These are phyloP conservation scores for Exophiala viscosa DNA, from an alignment of 2,329 filamentous ascomycete species.

Conservation along the genomic window DNA sequence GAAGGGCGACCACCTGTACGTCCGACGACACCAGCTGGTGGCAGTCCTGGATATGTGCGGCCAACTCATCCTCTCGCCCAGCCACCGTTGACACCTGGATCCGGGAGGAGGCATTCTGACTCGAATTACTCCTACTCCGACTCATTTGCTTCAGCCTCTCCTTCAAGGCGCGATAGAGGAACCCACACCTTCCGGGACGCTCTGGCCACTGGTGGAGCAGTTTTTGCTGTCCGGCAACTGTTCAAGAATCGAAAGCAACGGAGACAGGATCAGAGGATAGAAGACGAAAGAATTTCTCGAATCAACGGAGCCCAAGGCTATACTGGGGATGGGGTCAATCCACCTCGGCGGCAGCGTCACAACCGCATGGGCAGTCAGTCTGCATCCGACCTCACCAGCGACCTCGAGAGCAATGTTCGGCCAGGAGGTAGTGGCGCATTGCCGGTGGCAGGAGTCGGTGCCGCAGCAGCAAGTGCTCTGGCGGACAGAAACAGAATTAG, in stretches of 20 bases:
- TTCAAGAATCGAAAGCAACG: slow-evolving; percentile 57
- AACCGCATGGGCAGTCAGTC: slow-evolving; percentile 26
- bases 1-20: slow-evolving; percentile 52
- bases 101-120: slow-evolving; percentile 17
- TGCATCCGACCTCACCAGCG: slow-evolving; percentile 26
- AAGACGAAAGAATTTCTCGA: slow-evolving; percentile 52
- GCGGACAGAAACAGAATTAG: slow-evolving; percentile 27
- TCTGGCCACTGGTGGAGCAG: slow-evolving; percentile 64
- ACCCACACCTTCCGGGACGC: slow-evolving; percentile 56
- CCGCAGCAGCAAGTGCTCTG: slow-evolving; percentile 27
- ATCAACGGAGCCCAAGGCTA: slow-evolving; percentile 59
- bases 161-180: slow-evolving; percentile 36
- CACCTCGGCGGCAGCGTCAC: slow-evolving; percentile 24
- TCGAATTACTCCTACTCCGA: slow-evolving; percentile 38
- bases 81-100: slow-evolving; percentile 31
- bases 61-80: slow-evolving; percentile 32
- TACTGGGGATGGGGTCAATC: slow-evolving; percentile 63
- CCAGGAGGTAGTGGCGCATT: slow-evolving; percentile 21
- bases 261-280: slow-evolving; percentile 54
- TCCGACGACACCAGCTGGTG: slow-evolving; percentile 37
- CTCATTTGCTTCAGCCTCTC: slow-evolving; percentile 37
- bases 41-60: slow-evolving; percentile 30
- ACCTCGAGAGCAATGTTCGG: slow-evolving; percentile 11
- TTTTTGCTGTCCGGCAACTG: slow-evolving; percentile 56
- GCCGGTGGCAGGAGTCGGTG: slow-evolving; percentile 20